Evolutionary conservation across 164 flowering plant species (phyloP).

Genomic region (Houttuynia cordata): DNA sequence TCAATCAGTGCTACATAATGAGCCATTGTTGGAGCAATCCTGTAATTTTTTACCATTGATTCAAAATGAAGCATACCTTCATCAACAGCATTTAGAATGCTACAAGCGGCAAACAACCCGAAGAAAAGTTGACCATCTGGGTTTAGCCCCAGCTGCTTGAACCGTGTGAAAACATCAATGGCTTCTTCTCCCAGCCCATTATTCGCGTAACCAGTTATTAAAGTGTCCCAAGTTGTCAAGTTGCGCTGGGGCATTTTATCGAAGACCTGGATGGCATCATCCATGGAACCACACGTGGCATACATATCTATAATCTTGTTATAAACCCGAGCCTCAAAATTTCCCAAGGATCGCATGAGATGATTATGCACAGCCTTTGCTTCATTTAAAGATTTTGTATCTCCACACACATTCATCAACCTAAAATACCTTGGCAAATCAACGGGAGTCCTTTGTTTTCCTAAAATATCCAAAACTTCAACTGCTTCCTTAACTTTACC

Average conservation of each 20-base stretch:
- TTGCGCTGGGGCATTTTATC: constrained; percentile 44
- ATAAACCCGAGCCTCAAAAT: constrained; percentile 24
- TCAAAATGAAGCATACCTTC: constrained; percentile 74
- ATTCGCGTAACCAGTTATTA: constrained; percentile 51
- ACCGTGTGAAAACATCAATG: constrained; percentile 43
- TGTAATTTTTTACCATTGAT: constrained; percentile 46
- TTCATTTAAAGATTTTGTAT: constrained; percentile 35
- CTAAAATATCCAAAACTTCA: constrained; percentile 34
- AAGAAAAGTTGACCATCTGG: constrained; percentile 57
- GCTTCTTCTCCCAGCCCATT: constrained; percentile 71
- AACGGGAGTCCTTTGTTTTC: constrained; percentile 22
- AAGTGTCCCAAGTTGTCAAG: constrained; percentile 63
- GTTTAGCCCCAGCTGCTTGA: constrained; percentile 45
- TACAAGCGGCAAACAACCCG: constrained; percentile 56
- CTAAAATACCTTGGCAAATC: constrained; percentile 33
- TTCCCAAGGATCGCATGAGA: constrained; percentile 18
- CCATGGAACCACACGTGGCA: constrained; percentile 44
- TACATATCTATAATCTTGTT: constrained; percentile 68
- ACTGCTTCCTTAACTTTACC: constrained; percentile 59
- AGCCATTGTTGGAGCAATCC: constrained; percentile 51
- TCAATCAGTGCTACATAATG: constrained; percentile 56
- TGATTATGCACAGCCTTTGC: constrained; percentile 51
- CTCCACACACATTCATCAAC: constrained; percentile 53
- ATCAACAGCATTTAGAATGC: constrained; percentile 34
- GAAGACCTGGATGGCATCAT: constrained; percentile 44